A percentile compares a stretch with the other conserved stretches of the same genome.
Conservation (phyloP, 768 basidiomycete species). For the Kockovaella imperatae region DNA sequence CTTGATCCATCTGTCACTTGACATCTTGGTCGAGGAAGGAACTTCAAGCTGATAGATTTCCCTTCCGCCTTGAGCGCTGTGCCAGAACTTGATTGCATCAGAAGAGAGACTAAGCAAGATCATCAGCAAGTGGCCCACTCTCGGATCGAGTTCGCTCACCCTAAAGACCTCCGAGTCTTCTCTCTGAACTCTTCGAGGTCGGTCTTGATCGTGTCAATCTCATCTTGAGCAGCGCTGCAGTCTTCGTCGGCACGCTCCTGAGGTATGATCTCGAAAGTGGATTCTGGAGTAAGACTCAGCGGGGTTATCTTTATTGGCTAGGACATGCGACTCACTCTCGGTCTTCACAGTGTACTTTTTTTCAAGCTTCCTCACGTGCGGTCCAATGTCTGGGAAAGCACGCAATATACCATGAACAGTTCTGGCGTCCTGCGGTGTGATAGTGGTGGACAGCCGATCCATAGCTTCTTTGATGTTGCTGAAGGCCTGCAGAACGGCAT, state of each 20-base stretch:
- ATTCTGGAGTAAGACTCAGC: conserved; percentile 66
- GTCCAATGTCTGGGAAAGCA: no score
- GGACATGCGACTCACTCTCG: no score
- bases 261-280: conserved; percentile 68
- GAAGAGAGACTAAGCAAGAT: background rate
- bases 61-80: conserved; percentile 79
- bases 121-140: background rate
- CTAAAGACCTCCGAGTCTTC: conserved; percentile 59
- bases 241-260: conserved; percentile 73
- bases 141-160: conserved; percentile 48
- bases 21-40: conserved; percentile 57
- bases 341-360: no score
- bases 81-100: conserved; percentile 57
- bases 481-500: background rate
- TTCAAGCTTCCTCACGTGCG: no score
- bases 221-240: conserved; percentile 68
- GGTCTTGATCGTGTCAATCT: conserved; percentile 63
- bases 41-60: conserved; percentile 87
- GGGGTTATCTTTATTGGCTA: no score
- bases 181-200: conserved; percentile 62
- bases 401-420: no score
- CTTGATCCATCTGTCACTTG: conserved; percentile 78
- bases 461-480: conserved; percentile 46
- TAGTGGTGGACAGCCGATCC: no score
- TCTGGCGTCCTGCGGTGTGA: no score